Conservation (phyloP, 2,329 filamentous ascomycete genomes). For the Aspergillus hortae region DNA sequence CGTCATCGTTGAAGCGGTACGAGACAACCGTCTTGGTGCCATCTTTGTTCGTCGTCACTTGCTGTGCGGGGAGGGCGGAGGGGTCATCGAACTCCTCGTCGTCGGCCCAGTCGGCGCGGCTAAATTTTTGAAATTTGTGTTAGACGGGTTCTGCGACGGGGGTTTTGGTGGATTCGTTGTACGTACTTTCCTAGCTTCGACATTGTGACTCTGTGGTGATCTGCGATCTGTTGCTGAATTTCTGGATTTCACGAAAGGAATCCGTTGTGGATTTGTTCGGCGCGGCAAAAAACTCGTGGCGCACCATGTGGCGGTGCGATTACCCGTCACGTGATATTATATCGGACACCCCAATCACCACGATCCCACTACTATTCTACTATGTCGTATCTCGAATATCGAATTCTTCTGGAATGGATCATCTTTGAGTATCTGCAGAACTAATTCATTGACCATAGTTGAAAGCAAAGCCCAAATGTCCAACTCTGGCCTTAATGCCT, state of each 20-base stretch:
- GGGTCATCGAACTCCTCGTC: conserved; percentile 83
- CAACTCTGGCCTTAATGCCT: too few relatives aligned
- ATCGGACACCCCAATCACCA: background rate
- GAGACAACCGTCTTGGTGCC: conserved; percentile 94
- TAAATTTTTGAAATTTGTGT: conserved; percentile 25
- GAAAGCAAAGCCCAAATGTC: too few relatives aligned
- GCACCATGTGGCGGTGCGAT: conserved; percentile 29
- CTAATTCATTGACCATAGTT: too few relatives aligned
- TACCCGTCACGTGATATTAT: conserved; percentile 13
- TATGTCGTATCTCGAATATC: background rate
- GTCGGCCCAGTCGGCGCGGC: conserved; percentile 86
- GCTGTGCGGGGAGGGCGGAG: conserved; percentile 75
- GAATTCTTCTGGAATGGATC: background rate
- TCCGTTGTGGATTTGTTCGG: conserved; percentile 43
- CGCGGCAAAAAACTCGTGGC: conserved; percentile 32
- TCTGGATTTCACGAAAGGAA: conserved; percentile 39
- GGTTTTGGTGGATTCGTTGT: conserved; percentile 1
- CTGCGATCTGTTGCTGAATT: conserved; percentile 29
- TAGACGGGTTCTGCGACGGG: conserved; percentile 7
- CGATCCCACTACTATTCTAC: too few relatives aligned
- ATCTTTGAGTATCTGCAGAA: too few relatives aligned
- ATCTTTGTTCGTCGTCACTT: conserved; percentile 95
- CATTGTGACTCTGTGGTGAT: conserved; percentile 36
- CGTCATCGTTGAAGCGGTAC: conserved; percentile 85
- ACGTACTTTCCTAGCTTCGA: conserved; percentile 47